Percentiles rank a stretch among this genome's conserved stretches.
These are phyloP conservation scores for Talaromyces verruculosus DNA, from an alignment of 2,329 filamentous ascomycete genomes.

Conservation along the genomic window DNA sequence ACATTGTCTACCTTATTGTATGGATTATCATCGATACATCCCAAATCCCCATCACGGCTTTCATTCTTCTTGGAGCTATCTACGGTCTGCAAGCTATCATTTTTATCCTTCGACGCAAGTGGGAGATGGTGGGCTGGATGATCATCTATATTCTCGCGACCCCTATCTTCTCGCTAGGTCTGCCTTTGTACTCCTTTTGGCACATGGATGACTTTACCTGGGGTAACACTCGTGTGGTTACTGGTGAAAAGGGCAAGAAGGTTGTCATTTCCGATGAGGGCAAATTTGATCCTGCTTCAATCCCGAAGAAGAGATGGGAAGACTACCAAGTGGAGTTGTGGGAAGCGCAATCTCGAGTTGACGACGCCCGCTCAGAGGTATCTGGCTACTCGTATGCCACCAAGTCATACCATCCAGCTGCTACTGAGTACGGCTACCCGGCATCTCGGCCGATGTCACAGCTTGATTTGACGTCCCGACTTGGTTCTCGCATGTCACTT, in stretches of 20 bases:
- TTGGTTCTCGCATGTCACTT: constrained; percentile 72
- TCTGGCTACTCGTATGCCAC: constrained; percentile 96
- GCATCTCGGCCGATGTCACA: constrained; percentile 62
- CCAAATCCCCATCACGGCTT: constrained; percentile 77
- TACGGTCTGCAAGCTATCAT: constrained; percentile 97
- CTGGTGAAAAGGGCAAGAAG: constrained; percentile 89
- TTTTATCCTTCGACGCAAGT: constrained; percentile 93
- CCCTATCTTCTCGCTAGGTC: constrained; percentile 83
- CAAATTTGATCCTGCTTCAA: constrained; percentile 90
- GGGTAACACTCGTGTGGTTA: constrained; percentile 98
- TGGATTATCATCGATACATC: constrained; percentile 62
- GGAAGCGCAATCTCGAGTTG: constrained; percentile 84
- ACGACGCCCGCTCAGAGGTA: constrained; percentile 75
- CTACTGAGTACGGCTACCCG: constrained; percentile 71
- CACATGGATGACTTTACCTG: constrained; percentile 99
- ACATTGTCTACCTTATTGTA: constrained; percentile 86
- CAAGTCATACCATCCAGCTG: constrained; percentile 64
- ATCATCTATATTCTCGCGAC: constrained; percentile 89
- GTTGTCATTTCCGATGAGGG: constrained; percentile 93
- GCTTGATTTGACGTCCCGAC: constrained; percentile 55
- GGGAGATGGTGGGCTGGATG: constrained; percentile 99
- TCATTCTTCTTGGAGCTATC: constrained; percentile 89
- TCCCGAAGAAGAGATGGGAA: constrained; percentile 98
- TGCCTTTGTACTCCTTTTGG: constrained; percentile 97
- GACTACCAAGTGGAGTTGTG: constrained; percentile 97